Evolutionary conservation across 2,329 filamentous ascomycete species (phyloP).

Genomic region (Malbranchea cinnamomea): DNA sequence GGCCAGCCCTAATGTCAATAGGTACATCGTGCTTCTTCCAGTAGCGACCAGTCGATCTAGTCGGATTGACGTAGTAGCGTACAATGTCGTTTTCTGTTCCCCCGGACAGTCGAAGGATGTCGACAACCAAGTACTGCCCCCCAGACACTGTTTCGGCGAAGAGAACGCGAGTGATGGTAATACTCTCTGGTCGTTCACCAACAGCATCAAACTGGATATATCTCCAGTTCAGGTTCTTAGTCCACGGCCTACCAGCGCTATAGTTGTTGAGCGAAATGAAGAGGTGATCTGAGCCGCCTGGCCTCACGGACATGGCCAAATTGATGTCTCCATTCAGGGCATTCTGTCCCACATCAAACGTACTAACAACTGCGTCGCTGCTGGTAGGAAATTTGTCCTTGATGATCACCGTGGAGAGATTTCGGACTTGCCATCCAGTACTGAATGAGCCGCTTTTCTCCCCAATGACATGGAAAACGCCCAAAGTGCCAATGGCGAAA

Average conservation of each 20-base stretch:
- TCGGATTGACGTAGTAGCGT: neutral
- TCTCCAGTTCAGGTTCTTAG: neutral
- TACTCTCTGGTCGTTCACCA: neutral
- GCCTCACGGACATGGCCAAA: neutral
- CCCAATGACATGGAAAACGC: neutral
- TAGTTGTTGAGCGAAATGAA: neutral
- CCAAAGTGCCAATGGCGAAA: neutral
- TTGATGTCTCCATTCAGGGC: neutral
- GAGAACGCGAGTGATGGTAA: neutral
- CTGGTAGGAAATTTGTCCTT: neutral
- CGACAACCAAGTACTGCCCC: slow-evolving; percentile 1
- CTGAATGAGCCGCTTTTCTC: neutral
- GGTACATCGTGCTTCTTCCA: slow-evolving; percentile 1
- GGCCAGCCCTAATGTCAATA: neutral
- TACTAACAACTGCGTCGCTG: neutral
- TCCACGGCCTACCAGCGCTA: neutral
- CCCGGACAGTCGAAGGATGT: neutral
- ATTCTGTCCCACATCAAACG: slow-evolving; percentile 1
- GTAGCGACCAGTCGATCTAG: neutral
- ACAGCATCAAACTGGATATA: neutral
- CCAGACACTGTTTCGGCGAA: neutral
- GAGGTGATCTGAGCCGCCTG: neutral
- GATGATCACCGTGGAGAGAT: neutral
- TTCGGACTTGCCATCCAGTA: neutral
- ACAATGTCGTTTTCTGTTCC: neutral